Conservation (phyloP, 768 basidiomycete genomes). For the Tulasnella sp. region DNA sequence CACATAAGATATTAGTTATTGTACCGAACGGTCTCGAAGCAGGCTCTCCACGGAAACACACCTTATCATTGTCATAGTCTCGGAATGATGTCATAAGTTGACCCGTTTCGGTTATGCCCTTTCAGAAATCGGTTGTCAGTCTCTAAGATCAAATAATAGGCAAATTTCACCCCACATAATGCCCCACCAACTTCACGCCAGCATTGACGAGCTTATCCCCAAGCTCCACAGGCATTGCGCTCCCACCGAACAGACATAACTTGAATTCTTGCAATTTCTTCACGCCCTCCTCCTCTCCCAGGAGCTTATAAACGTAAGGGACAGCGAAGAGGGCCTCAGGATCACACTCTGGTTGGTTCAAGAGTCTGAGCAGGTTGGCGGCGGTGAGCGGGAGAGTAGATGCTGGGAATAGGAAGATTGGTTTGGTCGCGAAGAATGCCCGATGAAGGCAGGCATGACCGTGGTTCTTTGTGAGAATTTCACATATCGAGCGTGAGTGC, state of each 20-base stretch:
- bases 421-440: constrained; percentile 30
- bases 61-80: constrained; percentile 40
- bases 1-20: no score
- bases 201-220: constrained; percentile 38
- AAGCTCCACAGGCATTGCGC: constrained; percentile 42
- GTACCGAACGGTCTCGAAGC: background rate
- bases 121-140: background rate
- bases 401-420: constrained; percentile 35
- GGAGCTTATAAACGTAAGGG: constrained; percentile 33
- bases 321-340: constrained; percentile 19
- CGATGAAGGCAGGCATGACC: constrained; percentile 33
- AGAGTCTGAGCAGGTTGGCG: constrained; percentile 32
- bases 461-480: constrained; percentile 17
- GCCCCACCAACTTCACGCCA: constrained; percentile 40
- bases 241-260: constrained; percentile 42
- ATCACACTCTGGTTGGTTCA: constrained; percentile 28
- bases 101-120: constrained; percentile 26
- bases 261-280: constrained; percentile 34
- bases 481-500: no score
- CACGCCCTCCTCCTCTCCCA: constrained; percentile 40
- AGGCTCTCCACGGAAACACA: constrained; percentile 42
- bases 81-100: constrained; percentile 38
- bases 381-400: constrained; percentile 37
- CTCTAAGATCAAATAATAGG: background rate
- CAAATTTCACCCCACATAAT: constrained; percentile 31